Evolutionary conservation across 169 alveolate genomes (phyloP), one percentile per base, ranked within the genome.

Genomic region (Eimeria praecox): DNA sequence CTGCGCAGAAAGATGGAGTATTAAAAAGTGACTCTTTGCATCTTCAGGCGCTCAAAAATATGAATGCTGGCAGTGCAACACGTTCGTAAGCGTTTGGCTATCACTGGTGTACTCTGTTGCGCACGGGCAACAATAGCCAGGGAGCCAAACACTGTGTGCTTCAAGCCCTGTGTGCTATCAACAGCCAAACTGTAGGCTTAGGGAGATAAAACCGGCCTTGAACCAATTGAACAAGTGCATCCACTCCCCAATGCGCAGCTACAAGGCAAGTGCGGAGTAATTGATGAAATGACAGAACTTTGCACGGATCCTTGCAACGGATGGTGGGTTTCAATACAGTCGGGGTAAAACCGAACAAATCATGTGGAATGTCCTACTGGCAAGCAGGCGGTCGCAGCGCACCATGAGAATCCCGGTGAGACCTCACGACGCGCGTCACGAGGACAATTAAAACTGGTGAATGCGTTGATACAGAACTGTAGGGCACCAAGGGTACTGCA

Each of bases 1-100:
- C 93, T 22, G 49, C 42, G 42, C 56, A 42, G 56, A 86, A 46
- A 40, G 82, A 40, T 24, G 62, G 82, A 30, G 64, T 59, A n/a
- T 62, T 44, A n/a, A 62, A 59, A 62, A 62, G 93, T 24, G 42
- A 35, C 35, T 35, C 62, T 33, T 56, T 40, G 93, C 93, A 59
- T 22, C 62, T 86, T 24, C 82, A 86, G 24, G 82, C 30, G 59
- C 54, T 62, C 40, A 86, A 46, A 59, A 33, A 35, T 24, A 30
- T 44, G 46, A 62, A 52, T 44, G 10, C 27, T 40, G 87, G 87
- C 38, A 42, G 40, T 9, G 33, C 64, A 22, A 42, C 4, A 18
- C 56, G 38, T 22, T 42, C 62, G 38, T 75, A 62, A 77, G 87
- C 42, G 42, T 20, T 6, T 44, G 87, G 54, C 56, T 73, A 2